Base-by-base conservation (phyloP, 2,329 filamentous ascomycete genomes). In the Reticulascus tulasneorum region DNA sequence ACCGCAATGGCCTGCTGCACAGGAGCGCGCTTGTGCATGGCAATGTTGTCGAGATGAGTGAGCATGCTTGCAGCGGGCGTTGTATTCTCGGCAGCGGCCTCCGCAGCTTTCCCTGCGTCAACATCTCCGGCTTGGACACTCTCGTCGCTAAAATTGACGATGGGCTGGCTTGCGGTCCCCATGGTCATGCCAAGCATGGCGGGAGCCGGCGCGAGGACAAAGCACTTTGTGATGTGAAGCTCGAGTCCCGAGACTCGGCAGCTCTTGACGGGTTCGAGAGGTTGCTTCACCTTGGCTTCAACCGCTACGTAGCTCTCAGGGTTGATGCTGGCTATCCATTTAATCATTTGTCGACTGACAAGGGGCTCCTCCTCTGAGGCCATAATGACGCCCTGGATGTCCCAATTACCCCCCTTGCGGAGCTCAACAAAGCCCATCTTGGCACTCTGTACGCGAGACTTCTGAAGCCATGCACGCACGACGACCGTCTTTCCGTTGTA, bases 381-480 rank as follows among this genome's bases (percentile, higher is more conserved):
- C 13, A 75, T 73, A 12, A 88, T 69, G 23, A 96, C 83, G 33
- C 84, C 88, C 68, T 96, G 90, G 24, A 96, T 82, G 18, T 82
- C 84, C 71, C 84, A 82, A 53, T 81, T 75, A 41, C 75, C 70
- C 59, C 86, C 80, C 61, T 88, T 76, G 46, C 87, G 77, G 50
- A 97, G 73, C 67, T 93, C 88, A 52, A 96, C 66, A 66, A 96
- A 96, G 26, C 81, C 84, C 69, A 96, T 84, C 71, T 95, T 94
- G 48, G 89, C 88, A 42, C 85, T 83, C 67, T 97, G 91, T 51
- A 84, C 82, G 47, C 91, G 79, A 21, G 85, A 79, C 67, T 94
- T 96, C 60, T 94, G 86, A 24, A 96, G 75, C 70, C 86, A 87
- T 20, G 79, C 87, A 23, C 88, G 77, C 52, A 96, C 73, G 28